These are phyloP conservation scores for Bruguiera hainesii DNA, from an alignment of 441 rosid species.

Conservation along the genomic window DNA sequence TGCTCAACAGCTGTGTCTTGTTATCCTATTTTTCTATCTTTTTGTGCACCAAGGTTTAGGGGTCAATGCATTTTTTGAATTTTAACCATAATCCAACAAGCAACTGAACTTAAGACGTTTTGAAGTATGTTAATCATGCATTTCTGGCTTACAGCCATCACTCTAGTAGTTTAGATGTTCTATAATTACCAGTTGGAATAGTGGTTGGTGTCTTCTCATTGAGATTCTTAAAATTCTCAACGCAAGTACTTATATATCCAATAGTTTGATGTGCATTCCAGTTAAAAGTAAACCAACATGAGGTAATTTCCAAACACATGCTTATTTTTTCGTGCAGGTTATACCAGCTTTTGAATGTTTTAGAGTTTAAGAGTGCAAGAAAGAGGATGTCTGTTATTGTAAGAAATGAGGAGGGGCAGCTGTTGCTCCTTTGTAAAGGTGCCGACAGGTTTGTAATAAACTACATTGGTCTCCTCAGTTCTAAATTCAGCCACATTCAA, in stretches of 20 bases:
- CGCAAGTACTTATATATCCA: neutral
- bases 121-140: neutral
- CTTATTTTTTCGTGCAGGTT: conserved; percentile 42
- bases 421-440: conserved; percentile 82
- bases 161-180: neutral
- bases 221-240: neutral
- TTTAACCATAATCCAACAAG: neutral
- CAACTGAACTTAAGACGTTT: neutral
- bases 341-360: conserved; percentile 59
- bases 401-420: conserved; percentile 64
- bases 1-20: neutral
- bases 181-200: neutral
- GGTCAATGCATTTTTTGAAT: neutral
- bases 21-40: neutral
- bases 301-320: neutral
- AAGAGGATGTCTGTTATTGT: conserved; percentile 96
- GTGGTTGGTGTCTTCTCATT: neutral
- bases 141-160: neutral
- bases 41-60: neutral
- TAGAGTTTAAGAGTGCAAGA: conserved; percentile 92
- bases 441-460: conserved; percentile 71
- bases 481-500: conserved; percentile 7
- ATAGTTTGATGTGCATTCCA: neutral
- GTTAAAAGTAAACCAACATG: neutral
- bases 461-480: neutral